Percentiles rank a stretch among this genome's conserved stretches.
These are phyloP conservation scores for Pleurostoma richardsiae DNA, from an alignment of 2,329 filamentous ascomycete genomes.

Conservation along the genomic window DNA sequence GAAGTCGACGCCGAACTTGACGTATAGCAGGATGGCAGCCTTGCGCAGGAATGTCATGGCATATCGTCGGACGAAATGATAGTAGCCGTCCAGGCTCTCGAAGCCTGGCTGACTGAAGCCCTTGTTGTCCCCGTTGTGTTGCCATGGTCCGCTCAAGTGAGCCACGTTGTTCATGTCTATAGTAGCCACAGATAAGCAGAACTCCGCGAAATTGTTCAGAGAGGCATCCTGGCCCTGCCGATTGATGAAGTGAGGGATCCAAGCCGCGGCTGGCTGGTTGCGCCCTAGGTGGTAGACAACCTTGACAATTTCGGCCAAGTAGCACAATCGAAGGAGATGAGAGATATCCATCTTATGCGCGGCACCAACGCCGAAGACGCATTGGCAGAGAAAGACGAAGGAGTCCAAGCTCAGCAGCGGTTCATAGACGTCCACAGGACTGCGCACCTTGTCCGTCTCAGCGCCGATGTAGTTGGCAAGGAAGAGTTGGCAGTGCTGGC, in stretches of 20 bases:
- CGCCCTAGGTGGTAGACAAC: slow-evolving; percentile 58
- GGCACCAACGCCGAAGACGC: slow-evolving; percentile 64
- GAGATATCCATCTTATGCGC: slow-evolving; percentile 68
- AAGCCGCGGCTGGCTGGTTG: slow-evolving; percentile 45
- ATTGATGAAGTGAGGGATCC: slow-evolving; percentile 39
- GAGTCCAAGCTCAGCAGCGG: slow-evolving; percentile 65
- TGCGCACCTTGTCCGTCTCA: slow-evolving; percentile 31
- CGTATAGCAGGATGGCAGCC: slow-evolving; percentile 73
- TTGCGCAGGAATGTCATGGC: slow-evolving; percentile 90
- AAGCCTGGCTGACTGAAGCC: slow-evolving; percentile 53
- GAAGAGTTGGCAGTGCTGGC: slow-evolving; percentile 74
- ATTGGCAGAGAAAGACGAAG: slow-evolving; percentile 79
- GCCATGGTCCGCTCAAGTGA: slow-evolving; percentile 9
- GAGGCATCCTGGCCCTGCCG: slow-evolving; percentile 36
- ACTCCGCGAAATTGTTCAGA: slow-evolving; percentile 50
- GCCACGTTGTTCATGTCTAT: slow-evolving; percentile 21
- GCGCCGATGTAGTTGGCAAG: slow-evolving; percentile 48
- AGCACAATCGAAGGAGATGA: slow-evolving; percentile 79
- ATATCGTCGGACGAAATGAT: slow-evolving; percentile 69
- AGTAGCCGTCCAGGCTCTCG: slow-evolving; percentile 47
- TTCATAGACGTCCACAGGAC: slow-evolving; percentile 39
- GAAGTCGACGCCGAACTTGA: slow-evolving; percentile 85
- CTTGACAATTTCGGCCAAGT: slow-evolving; percentile 86
- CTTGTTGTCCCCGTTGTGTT: slow-evolving; percentile 25
- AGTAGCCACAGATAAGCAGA: slow-evolving; percentile 44